phyloP scores from a whole-genome alignment of 345 rosid species.

The Pistacia atlantica region DNA sequence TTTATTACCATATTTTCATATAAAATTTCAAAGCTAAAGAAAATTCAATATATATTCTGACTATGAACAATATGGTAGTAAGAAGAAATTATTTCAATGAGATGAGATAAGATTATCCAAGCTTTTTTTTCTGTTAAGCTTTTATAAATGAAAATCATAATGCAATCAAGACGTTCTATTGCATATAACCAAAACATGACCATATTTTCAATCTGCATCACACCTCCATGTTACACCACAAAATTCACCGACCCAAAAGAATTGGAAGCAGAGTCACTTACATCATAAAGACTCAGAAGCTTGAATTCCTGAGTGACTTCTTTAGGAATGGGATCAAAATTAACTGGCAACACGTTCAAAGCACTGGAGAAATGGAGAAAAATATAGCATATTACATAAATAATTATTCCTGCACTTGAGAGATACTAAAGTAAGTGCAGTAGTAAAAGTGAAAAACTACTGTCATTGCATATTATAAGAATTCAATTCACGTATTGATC shows the following conservation, averaged over 20 bases:
- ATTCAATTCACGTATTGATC: neutral
- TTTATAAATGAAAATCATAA: neutral
- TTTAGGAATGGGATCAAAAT: conserved; percentile 81
- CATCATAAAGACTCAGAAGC: conserved; percentile 69
- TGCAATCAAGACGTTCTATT: neutral
- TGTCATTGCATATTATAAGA: neutral
- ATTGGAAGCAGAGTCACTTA: conserved; percentile 36
- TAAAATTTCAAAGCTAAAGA: neutral
- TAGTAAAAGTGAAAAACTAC: neutral
- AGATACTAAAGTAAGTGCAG: neutral
- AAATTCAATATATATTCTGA: neutral
- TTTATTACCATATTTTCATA: neutral
- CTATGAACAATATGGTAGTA: neutral
- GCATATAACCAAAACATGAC: neutral
- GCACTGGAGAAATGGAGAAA: conserved; percentile 48
- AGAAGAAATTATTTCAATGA: neutral
- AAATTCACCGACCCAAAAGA: neutral
- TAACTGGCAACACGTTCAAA: conserved; percentile 49
- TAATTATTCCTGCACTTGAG: neutral
- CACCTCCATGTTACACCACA: neutral
- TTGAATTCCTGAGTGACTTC: conserved; percentile 70
- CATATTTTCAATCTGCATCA: neutral
- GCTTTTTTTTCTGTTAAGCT: neutral
- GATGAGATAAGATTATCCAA: neutral
- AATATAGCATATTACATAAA: conserved; percentile 1